Conservation (phyloP, 495 filamentous ascomycete species). For the Cercophora scortea region DNA sequence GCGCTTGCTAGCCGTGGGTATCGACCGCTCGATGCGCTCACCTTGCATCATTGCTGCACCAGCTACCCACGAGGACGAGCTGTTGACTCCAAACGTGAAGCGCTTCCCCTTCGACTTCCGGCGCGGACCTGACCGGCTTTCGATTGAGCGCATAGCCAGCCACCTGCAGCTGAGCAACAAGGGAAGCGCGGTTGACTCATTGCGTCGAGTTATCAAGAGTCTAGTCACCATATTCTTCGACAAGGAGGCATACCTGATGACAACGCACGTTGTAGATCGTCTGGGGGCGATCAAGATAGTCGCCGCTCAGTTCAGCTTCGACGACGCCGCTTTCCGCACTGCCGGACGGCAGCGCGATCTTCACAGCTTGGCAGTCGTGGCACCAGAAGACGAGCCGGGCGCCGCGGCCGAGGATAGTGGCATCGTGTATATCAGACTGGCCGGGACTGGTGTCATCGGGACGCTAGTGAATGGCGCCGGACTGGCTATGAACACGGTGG, state of each 20-base stretch:
- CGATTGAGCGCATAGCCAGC: slow-evolving; percentile 34
- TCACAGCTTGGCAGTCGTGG: slow-evolving; percentile 47
- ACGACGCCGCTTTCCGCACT: slow-evolving; percentile 69
- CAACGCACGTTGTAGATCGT: slow-evolving; percentile 36
- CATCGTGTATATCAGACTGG: slow-evolving; percentile 63
- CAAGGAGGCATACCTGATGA: slow-evolving; percentile 60
- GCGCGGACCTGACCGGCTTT: slow-evolving; percentile 38
- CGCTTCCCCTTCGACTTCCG: slow-evolving; percentile 59
- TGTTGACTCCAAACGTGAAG: slow-evolving; percentile 25
- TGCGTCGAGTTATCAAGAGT: slow-evolving; percentile 43
- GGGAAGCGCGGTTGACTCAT: slow-evolving; percentile 16
- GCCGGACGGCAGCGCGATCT: slow-evolving; percentile 56
- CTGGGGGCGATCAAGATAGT: slow-evolving; percentile 40
- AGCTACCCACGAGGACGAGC: slow-evolving; percentile 23
- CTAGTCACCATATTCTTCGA: slow-evolving; percentile 55
- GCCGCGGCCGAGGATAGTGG: slow-evolving; percentile 60
- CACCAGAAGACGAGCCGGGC: slow-evolving; percentile 48
- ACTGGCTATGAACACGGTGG: slow-evolving; percentile 87
- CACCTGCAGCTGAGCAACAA: slow-evolving; percentile 14
- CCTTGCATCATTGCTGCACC: slow-evolving; percentile 55
- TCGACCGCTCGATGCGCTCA: slow-evolving; percentile 55
- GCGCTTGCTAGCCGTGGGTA: slow-evolving; percentile 49
- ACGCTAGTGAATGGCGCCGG: slow-evolving; percentile 84
- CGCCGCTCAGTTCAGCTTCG: slow-evolving; percentile 54
- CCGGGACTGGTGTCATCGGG: slow-evolving; percentile 51